Base-by-base conservation (phyloP, 164 flowering plant species). In the Cinnamomum chago region DNA sequence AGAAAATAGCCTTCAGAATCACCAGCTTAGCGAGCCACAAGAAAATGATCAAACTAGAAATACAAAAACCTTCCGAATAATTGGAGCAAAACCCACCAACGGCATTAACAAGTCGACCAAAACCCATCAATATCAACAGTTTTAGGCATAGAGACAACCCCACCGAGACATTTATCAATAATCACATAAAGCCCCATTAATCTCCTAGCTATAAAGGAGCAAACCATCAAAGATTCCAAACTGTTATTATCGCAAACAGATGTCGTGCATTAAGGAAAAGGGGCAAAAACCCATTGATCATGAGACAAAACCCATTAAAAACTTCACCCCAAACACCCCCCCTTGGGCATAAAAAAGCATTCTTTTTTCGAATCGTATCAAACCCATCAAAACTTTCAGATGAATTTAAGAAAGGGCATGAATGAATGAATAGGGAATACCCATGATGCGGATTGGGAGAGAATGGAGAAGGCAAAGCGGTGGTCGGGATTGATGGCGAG, bases 401-500 rank as follows among this genome's bases (percentile, higher is more conserved):
- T 40, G 10, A 40, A 9, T 40, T 7, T 7, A 9, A 40, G 1
- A 35, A 40, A 0, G 10, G 47, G 9, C 47, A 40, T 1, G 47
- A 40, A 9, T 35, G 35, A 35, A 35, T 40, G 47, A 40, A 30
- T 30, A 30, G 35, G 35, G 35, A 22, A 27, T 87, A 95, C 99
- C 97, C 92, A 90, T 64, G 87, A 84, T 47, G 86, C 88, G 71
- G 95, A 77, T 77, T 89, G 90, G n/a, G 84, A 81, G 23, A 93
- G 86, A 51, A 80, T 72, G 66, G 90, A 83, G 60, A 92, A 92
- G 60, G 96, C 92, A 74, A 95, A 95, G 4, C 96, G 93, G 76
- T 93, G 99, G 58, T 90, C 89, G 33, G 98, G 89, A 77, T 93
- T 88, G 77, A 92, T 90, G 71, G 90, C 60, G 81, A 90, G 91